Evolutionary conservation across 83 land plant genomes (phyloP), one percentile per base, ranked within the genome.

Genomic region (Isoetes engelmannii): DNA sequence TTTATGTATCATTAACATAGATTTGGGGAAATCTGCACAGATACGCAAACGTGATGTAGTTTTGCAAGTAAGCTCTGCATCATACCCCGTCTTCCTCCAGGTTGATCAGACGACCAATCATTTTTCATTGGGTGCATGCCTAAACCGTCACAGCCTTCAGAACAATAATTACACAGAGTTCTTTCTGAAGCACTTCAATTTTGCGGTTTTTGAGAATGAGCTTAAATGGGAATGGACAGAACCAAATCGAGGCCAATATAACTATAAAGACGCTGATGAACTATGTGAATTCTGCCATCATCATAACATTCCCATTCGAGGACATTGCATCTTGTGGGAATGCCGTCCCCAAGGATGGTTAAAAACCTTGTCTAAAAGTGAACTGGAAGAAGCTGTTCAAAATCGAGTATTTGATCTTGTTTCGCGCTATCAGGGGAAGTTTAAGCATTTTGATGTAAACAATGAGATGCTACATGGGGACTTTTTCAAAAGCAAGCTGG

Each of bases 241-340:
- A 59, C 56, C 88, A 4, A 86, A 87, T 64, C 79, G 82, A 60
- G 89, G 89, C 44, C 80, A 77, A 5, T 63, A 79, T 20, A 90
- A 87, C 72, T 90, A 87, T 76, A 75, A 50, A 37, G 95, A 87
- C 61, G 86, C 89, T 4, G 95, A 90, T 69, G 91, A 85, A 48
- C 75, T 90, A 20, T 49, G 84, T 47, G 79, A 81, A 5, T 67
- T 90, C 6, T 87, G 91, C 55, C 20, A 41, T 10, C 80, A 59
- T 13, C 77, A 85, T 65, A 76, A 79, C 56, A 79, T 87, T 13
- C 66, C 79, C 19, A 41, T 69, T 20, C 79, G 95, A 68, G 95
- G 95, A 55, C 95, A 90, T 49, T 90, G 95, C 73, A 87, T 90
- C 21, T 90, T 90, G 73, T 90, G 95, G 95, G 95, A 87, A 76